Evolutionary conservation across 306 rosid species (phyloP).

Genomic region (Cajanus cajan): DNA sequence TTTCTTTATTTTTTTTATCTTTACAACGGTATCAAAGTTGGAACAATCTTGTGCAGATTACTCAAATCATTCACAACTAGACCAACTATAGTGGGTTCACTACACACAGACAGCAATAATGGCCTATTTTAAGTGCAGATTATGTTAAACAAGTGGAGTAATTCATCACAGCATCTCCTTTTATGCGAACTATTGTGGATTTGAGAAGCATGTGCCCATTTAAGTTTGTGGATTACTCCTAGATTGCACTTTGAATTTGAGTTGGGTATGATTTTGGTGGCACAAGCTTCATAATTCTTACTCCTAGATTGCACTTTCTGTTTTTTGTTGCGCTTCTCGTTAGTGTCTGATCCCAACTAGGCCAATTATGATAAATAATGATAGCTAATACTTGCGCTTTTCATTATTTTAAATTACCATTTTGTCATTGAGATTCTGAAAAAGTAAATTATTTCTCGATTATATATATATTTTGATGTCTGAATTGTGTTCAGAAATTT

Average conservation of each 20-base stretch:
- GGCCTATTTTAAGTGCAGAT: neutral
- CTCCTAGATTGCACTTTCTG: too few species aligned
- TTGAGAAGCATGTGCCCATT: neutral
- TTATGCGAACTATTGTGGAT: neutral
- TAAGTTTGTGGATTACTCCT: neutral
- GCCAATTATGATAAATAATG: neutral
- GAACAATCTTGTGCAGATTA: too few species aligned
- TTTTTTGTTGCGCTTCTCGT: neutral
- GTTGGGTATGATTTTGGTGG: neutral
- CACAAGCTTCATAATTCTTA: neutral
- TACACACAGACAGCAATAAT: neutral
- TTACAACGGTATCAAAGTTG: too few species aligned
- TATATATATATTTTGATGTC: too few species aligned
- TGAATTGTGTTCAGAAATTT: too few species aligned
- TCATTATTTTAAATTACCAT: neutral
- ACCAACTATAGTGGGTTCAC: too few species aligned
- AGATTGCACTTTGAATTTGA: neutral
- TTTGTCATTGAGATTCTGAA: too few species aligned
- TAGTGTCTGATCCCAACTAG: neutral
- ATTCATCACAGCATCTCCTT: neutral
- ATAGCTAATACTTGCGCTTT: neutral
- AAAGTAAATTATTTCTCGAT: too few species aligned
- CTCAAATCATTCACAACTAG: too few species aligned
- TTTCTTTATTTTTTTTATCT: too few species aligned
- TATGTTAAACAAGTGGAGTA: neutral